These are phyloP conservation scores for Candida jianshihensis DNA, from an alignment of 805 yeast genomes.

Conservation along the genomic window DNA sequence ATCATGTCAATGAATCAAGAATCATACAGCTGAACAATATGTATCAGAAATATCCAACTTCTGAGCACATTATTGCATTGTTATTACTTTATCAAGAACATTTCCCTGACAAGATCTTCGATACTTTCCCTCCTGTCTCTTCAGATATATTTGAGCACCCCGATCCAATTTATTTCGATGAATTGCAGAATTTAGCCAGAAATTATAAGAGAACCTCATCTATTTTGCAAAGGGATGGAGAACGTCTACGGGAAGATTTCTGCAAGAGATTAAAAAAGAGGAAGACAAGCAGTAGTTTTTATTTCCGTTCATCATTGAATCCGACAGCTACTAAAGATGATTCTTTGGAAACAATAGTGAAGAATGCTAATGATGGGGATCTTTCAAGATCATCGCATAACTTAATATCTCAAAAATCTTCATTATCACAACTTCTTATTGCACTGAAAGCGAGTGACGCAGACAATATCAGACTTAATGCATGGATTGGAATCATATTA, in stretches of 20 bases:
- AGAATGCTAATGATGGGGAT: slow-evolving; percentile 1
- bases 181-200: slow-evolving; percentile 3
- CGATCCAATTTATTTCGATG: slow-evolving; percentile 6
- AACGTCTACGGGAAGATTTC: slow-evolving; percentile 9
- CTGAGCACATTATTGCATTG: slow-evolving; percentile 17
- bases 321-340: background rate
- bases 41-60: slow-evolving; percentile 13
- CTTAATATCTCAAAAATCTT: slow-evolving; percentile 6
- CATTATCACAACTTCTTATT: slow-evolving; percentile 5
- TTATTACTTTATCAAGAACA: slow-evolving; percentile 17
- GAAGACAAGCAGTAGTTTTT: slow-evolving; percentile 4
- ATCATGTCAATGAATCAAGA: slow-evolving; percentile 25
- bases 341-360: slow-evolving; percentile 4
- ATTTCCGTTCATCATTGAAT: slow-evolving; percentile 3
- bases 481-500: slow-evolving; percentile 8
- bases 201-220: background rate
- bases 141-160: slow-evolving; percentile 21
- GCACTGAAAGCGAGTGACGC: slow-evolving; percentile 1
- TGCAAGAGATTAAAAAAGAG: slow-evolving; percentile 11
- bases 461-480: slow-evolving; percentile 4
- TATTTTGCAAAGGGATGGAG: slow-evolving; percentile 1
- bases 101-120: slow-evolving; percentile 19
- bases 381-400: slow-evolving; percentile 7
- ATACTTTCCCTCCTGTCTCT: slow-evolving; percentile 19
- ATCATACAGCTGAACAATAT: slow-evolving; percentile 19